phyloP scores from a whole-genome alignment of 2,329 filamentous ascomycete genomes.

The Tolypocladium album region DNA sequence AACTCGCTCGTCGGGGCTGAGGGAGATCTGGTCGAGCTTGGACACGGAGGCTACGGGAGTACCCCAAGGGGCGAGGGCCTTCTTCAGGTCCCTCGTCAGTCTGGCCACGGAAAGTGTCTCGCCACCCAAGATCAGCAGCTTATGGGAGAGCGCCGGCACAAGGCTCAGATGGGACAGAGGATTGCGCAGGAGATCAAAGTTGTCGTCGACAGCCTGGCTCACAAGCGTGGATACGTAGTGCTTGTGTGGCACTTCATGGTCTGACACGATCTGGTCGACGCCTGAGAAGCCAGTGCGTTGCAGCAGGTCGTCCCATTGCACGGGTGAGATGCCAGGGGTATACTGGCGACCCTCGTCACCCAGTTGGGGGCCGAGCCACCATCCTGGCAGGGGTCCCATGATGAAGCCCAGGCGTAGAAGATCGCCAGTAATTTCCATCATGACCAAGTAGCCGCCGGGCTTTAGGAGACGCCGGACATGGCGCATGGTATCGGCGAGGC shows the following conservation, averaged over 20 bases:
- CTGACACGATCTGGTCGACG: not conserved
- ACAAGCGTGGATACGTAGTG: not conserved
- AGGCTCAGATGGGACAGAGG: not conserved
- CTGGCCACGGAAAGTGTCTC: slow-evolving; percentile 1
- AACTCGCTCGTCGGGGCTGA: not conserved
- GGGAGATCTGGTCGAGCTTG: not conserved
- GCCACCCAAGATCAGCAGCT: slow-evolving; percentile 1
- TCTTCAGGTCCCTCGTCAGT: not conserved
- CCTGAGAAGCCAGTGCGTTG: slow-evolving; percentile 4
- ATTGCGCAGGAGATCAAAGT: not conserved
- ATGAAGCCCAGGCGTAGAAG: slow-evolving; percentile 1
- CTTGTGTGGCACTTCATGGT: not conserved
- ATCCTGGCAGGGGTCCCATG: not conserved
- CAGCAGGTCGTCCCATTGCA: slow-evolving; percentile 1
- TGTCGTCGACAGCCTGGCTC: not conserved
- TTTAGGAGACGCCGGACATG: slow-evolving; percentile 5
- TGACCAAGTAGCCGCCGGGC: slow-evolving; percentile 3
- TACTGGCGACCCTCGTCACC: not conserved
- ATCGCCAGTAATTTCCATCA: slow-evolving; percentile 4
- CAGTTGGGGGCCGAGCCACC: not conserved
- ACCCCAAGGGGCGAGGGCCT: not conserved
- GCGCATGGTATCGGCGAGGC: not conserved
- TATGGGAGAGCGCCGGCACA: not conserved
- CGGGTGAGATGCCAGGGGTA: not conserved
- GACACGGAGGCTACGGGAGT: not conserved